Evolutionary conservation across 2,329 filamentous ascomycete genomes (phyloP), one percentile per base, ranked within the genome.

Genomic region (Trichoderma cornu-damae): DNA sequence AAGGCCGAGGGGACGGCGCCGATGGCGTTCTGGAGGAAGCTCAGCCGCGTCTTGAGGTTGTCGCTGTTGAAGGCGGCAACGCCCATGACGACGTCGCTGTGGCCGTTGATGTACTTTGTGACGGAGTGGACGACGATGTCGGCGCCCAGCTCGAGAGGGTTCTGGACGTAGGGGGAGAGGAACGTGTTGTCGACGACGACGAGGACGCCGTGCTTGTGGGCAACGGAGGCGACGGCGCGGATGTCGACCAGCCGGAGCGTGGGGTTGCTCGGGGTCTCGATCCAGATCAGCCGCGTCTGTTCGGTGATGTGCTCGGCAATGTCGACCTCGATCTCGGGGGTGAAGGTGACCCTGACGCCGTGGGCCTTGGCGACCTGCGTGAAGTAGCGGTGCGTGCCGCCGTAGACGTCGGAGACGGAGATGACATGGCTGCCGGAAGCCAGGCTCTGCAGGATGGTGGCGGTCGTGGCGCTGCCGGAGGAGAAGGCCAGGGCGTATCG

Each of bases 101-200:
- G 94, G 50, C 94, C 94, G 73, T 97, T 97, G 78, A 99, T 97
- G 77, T 97, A 99, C 77, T 99, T 99, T 43, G 94, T 99, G 57
- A 99, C 94, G 56, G 87, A 92, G 80, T 97, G 93, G 42, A 97
- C 88, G 64, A 97, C 93, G 63, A 97, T 92, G 73, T 99, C 94
- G 65, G 94, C 94, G 65, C 94, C 94, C 70, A 93, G 90, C 69
- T 95, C 87, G 57, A 99, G 84, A 3, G 94, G 94, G 75, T 96
- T 97, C 77, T 99, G 94, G 47, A 99, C 83, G 72, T 97, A 99
- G 30, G 94, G 94, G 61, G 88, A 93, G 69, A 97, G 80, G 79
- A 99, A 99, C 18, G 94, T 99, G 79, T 99, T 99, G 79, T 99
- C 94, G 40, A 99, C 94, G n/a, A 99, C 94, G 42, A 99, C 94